These are phyloP conservation scores for Piedraia hortae DNA, from an alignment of 2,329 filamentous ascomycete species.

Conservation along the genomic window DNA sequence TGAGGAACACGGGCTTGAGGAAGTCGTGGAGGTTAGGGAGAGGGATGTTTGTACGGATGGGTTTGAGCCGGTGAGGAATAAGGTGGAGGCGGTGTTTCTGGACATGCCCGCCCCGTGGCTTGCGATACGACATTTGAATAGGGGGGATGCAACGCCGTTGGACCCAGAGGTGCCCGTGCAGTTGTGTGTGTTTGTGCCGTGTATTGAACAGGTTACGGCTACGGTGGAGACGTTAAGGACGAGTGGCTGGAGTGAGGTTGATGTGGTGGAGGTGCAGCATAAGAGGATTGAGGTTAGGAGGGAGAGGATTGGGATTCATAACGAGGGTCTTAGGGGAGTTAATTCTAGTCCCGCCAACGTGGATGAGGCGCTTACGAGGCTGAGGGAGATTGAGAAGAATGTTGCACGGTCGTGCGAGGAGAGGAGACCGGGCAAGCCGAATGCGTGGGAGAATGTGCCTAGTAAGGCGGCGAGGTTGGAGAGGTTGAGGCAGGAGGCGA, in stretches of 20 bases:
- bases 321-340: slow-evolving; percentile 38
- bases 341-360: slow-evolving; percentile 46
- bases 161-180: slow-evolving; percentile 45
- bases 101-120: slow-evolving; percentile 62
- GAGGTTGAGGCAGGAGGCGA: slow-evolving; percentile 12
- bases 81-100: slow-evolving; percentile 46
- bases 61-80: slow-evolving; percentile 40
- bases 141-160: slow-evolving; percentile 26
- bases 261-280: slow-evolving; percentile 74
- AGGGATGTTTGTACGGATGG: slow-evolving; percentile 54
- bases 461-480: slow-evolving; percentile 9
- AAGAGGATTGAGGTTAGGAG: slow-evolving; percentile 55
- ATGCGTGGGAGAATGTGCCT: slow-evolving; percentile 8
- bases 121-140: slow-evolving; percentile 46
- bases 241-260: slow-evolving; percentile 69
- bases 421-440: slow-evolving; percentile 7
- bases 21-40: slow-evolving; percentile 43
- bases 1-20: slow-evolving; percentile 34
- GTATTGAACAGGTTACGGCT: slow-evolving; percentile 80
- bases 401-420: slow-evolving; percentile 8
- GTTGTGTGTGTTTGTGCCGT: slow-evolving; percentile 86
- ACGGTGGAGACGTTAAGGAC: slow-evolving; percentile 59
- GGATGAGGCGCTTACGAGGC: slow-evolving; percentile 44
- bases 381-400: slow-evolving; percentile 48
- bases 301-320: slow-evolving; percentile 48